Evolutionary conservation across 177 flowering plant genomes (phyloP), one percentile per base, ranked within the genome.

Genomic region (Tripterygium wilfordii): DNA sequence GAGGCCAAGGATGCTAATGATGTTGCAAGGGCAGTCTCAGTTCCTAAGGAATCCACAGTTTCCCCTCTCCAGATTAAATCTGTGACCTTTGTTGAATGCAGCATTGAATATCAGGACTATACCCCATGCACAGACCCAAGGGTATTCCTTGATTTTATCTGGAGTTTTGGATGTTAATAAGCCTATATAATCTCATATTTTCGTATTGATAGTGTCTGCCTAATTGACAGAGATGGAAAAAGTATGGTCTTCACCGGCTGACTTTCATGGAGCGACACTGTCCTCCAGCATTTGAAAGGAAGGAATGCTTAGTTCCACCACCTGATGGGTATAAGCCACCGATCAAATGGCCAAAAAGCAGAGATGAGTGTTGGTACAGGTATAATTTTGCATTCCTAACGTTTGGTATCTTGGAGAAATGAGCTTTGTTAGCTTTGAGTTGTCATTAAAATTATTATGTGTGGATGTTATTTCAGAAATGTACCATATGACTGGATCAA

Each of bases 401-500:
- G 19, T 39, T 48, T 19, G 3, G 2, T 5, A 16, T 41, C 26
- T 33, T 23, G 8, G 37, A 24, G 35, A 2, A 41, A 21, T 40
- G 28, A 36, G 8, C 4, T 19, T 23, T 27, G 17, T 8, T 37
- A 10, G 31, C 16, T 52, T 55, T 23, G 15, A 45, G 31, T 31
- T 15, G n/a, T 29, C 12, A n/a, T n/a, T n/a, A n/a, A n/a, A n/a
- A n/a, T n/a, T n/a, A n/a, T 42, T 10, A 20, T 12, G 8, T 59
- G 48, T 67, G 23, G 51, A 49, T 64, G 19, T 59, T 50, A 23
- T 49, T 66, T 35, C 80, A 92, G 99, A 64, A 92, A 92, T 71
- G 99, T 92, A 25, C 99, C 97, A 8, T 87, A 92, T 67, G 89
- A 89, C 66, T 92, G 99, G 99, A 92, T 92, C 35, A 92, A 92